phyloP scores from a whole-genome alignment of 2,329 filamentous ascomycete species.

The Aspergillus nomiae region DNA sequence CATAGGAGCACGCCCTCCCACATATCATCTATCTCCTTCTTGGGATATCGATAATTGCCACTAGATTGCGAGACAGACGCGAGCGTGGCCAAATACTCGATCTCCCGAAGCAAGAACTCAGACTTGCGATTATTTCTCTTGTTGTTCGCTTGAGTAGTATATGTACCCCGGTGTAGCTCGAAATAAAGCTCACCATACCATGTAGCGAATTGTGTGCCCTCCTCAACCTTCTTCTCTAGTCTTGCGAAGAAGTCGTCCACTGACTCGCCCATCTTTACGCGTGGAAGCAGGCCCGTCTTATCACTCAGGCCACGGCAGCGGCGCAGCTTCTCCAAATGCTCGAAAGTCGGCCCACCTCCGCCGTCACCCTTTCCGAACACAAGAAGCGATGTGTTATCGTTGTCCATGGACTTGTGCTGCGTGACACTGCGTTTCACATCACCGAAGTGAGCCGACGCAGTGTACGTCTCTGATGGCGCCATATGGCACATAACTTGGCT shows the following conservation, averaged over 20 bases:
- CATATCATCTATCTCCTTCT: slow-evolving; percentile 90
- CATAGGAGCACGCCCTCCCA: slow-evolving; percentile 92
- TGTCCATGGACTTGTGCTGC: slow-evolving; percentile 93
- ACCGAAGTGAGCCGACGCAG: slow-evolving; percentile 89
- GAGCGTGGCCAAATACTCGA: slow-evolving; percentile 85
- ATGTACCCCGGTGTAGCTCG: slow-evolving; percentile 93
- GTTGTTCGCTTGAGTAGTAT: slow-evolving; percentile 97
- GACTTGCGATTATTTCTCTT: slow-evolving; percentile 89
- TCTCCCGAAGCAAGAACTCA: slow-evolving; percentile 80
- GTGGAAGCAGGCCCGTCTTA: slow-evolving; percentile 77
- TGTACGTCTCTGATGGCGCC: slow-evolving; percentile 94
- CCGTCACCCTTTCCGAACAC: slow-evolving; percentile 97
- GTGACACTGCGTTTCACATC: slow-evolving; percentile 87
- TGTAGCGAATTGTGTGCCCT: slow-evolving; percentile 74
- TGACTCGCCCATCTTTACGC: slow-evolving; percentile 82
- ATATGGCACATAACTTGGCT: slow-evolving; percentile 98
- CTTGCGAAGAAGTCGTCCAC: slow-evolving; percentile 94
- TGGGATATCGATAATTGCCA: slow-evolving; percentile 80
- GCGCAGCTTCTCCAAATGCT: slow-evolving; percentile 91
- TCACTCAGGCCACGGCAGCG: slow-evolving; percentile 91
- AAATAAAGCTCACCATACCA: slow-evolving; percentile 99
- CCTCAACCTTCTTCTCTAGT: slow-evolving; percentile 73
- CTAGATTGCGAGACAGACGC: slow-evolving; percentile 69
- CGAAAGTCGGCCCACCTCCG: slow-evolving; percentile 90
- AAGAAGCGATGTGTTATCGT: slow-evolving; percentile 85